These are phyloP conservation scores for Globisporangium heterothallicum DNA, from an alignment of 352 stramenopile genomes.

Conservation along the genomic window DNA sequence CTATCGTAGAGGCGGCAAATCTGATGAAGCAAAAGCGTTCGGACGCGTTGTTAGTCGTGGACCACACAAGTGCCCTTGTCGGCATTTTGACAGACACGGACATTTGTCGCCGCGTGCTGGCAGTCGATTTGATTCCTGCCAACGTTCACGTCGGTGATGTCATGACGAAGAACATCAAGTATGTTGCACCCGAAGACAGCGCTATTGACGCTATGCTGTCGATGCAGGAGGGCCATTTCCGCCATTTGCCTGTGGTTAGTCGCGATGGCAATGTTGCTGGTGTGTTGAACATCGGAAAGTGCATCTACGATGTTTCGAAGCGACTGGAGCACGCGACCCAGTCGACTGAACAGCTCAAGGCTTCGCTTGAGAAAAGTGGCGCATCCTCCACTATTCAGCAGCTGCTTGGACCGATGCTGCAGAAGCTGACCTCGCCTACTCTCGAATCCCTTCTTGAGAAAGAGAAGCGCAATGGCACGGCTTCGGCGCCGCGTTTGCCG, in stretches of 20 bases:
- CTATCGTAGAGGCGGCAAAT: conserved; percentile 83
- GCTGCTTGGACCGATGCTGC: conserved; percentile 71
- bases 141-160: conserved; percentile 75
- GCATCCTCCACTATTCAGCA: conserved; percentile 73
- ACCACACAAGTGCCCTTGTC: conserved; percentile 74
- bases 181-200: conserved; percentile 90
- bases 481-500: conserved; percentile 60
- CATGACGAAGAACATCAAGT: conserved; percentile 96
- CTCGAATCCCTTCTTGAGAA: conserved; percentile 84
- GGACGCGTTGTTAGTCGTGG: conserved; percentile 91
- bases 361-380: conserved; percentile 69
- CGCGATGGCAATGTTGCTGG: conserved; percentile 87
- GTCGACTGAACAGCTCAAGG: conserved; percentile 81
- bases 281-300: conserved; percentile 98
- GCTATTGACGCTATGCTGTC: conserved; percentile 95
- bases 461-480: conserved; percentile 35
- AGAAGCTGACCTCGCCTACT: conserved; percentile 78
- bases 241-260: conserved; percentile 93
- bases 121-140: conserved; percentile 72
- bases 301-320: conserved; percentile 97
- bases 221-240: conserved; percentile 97
- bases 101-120: conserved; percentile 91
- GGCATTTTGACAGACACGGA: conserved; percentile 97
- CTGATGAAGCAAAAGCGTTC: conserved; percentile 91
- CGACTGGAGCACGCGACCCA: conserved; percentile 91